Base-by-base conservation (phyloP, 176 grass and related monocot genomes). In the Musa acuminata region DNA sequence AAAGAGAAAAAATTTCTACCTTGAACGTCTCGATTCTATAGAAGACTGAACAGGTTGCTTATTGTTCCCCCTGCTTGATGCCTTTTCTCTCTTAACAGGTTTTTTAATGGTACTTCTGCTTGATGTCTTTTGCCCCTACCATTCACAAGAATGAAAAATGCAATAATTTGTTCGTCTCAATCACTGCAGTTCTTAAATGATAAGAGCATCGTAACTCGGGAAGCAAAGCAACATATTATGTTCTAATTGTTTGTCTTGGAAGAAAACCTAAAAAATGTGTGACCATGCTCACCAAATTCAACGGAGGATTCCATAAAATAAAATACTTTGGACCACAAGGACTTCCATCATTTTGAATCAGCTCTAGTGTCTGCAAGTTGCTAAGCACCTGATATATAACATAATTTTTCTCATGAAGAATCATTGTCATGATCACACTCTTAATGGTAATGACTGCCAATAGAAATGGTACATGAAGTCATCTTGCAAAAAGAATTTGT, bases 261-360 rank as follows among this genome's bases (percentile, higher is more conserved):
- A 29, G 54, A 35, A 29, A 55, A 7, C 27, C 9, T 2, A 17
- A 52, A 51, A 77, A 58, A 78, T 67, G 22, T 49, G 16, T 58
- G 43, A 49, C 26, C 64, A 83, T 83, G 64, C 83, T 81, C 77
- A 63, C 52, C 73, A 48, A 77, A 75, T 72, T 23, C 76, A 97
- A 75, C 3, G 84, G 82, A 75, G 90, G 90, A 60, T 97, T 97
- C 93, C 93, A 97, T 82, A 97, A 82, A 73, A 93, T 77, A 80
- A 97, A 88, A 70, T 97, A 92, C 75, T 97, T 97, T 63, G 77
- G 82, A 85, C 85, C 86, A 81, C 83, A 85, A 57, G 85, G 90
- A 75, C 93, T 93, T 81, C 93, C 87, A 83, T 97, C 90, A 77
- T 97, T 97, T 79, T 87, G 77, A 84, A 97, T 86, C 74, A 93